phyloP scores from a whole-genome alignment of 257 asterid genomes.

The Plectranthus barbatus region DNA sequence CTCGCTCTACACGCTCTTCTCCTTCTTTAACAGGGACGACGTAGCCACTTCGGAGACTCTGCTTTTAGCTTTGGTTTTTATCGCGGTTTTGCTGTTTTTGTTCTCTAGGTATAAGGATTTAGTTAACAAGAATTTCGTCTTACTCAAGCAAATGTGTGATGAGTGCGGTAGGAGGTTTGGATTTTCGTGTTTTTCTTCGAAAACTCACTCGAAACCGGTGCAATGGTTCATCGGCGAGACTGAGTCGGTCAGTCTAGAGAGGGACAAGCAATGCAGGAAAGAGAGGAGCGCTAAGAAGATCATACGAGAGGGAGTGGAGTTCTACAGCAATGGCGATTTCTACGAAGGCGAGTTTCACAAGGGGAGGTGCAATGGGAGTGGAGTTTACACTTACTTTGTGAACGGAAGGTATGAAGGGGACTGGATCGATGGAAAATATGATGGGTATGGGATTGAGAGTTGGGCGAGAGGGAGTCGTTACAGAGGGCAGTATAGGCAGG shows the following conservation, averaged over 20 bases:
- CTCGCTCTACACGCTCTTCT: slow-evolving; percentile 45
- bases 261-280: not conserved
- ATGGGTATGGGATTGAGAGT: slow-evolving; percentile 84
- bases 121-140: slow-evolving; percentile 23
- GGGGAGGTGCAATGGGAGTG: slow-evolving; percentile 87
- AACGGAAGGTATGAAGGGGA: slow-evolving; percentile 90
- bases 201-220: slow-evolving; percentile 45
- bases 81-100: slow-evolving; percentile 51
- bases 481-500: slow-evolving; percentile 77
- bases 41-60: slow-evolving; percentile 58
- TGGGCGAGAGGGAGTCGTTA: slow-evolving; percentile 87
- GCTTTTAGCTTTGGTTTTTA: slow-evolving; percentile 43
- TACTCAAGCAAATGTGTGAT: slow-evolving; percentile 31
- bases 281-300: slow-evolving; percentile 17
- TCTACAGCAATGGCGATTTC: slow-evolving; percentile 76
- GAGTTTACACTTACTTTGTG: slow-evolving; percentile 62
- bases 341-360: slow-evolving; percentile 91
- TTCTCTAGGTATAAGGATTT: slow-evolving; percentile 38
- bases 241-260: slow-evolving; percentile 6
- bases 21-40: slow-evolving; percentile 39
- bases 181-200: slow-evolving; percentile 22
- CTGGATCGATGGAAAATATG: slow-evolving; percentile 84
- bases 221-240: slow-evolving; percentile 81
- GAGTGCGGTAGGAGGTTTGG: slow-evolving; percentile 31
- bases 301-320: slow-evolving; percentile 67